Evolutionary conservation across 352 stramenopile genomes (phyloP), one percentile per base, ranked within the genome.

Genomic region (Phytophthora ramorum): DNA sequence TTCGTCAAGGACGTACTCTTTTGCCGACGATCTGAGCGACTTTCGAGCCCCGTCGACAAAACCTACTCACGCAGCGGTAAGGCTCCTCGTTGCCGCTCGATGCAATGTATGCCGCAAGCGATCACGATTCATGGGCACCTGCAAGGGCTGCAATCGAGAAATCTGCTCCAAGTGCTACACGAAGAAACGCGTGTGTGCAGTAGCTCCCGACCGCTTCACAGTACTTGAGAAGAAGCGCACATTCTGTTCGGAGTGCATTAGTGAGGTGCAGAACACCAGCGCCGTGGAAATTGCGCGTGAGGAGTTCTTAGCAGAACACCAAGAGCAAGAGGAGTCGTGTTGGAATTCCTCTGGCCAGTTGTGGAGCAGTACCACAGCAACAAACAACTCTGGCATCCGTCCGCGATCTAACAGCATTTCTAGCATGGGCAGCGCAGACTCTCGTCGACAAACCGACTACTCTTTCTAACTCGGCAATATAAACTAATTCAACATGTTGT

Each of bases 241-340:
- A 19, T 72, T 72, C 57, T 72, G 68, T 44, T 59, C 41, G 6
- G 46, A 71, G 28, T 76, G 68, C 57, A 69, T 72, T 22, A 44
- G 20, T 10, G 68, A 69, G 22, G 57, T 37, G 1, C 30, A 55
- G 17, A 47, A 59, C 19, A 57, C 34, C 41, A 69, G 61, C 46
- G 56, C 57, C 14, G 24, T 65, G 43, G 22, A 20, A 19, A 71
- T 68, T 37, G 67, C 61, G 26, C 61, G 50, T 0, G 67, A 75
- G 22, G 62, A 71, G 46, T 60, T 71, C 14, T 37, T 67, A n/a
- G 53, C 46, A 44, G 62, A 69, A 20, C 50, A 40, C 6, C 43
- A 43, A 5, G 35, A 53, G 19, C 34, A 57, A 43, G 51, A 63
- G 0, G 16, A 30, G n/a, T 38, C 34, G 10, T 50, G 51, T 4